Conservation (phyloP, 306 rosid genomes). For the Fragaria ananassa region DNA sequence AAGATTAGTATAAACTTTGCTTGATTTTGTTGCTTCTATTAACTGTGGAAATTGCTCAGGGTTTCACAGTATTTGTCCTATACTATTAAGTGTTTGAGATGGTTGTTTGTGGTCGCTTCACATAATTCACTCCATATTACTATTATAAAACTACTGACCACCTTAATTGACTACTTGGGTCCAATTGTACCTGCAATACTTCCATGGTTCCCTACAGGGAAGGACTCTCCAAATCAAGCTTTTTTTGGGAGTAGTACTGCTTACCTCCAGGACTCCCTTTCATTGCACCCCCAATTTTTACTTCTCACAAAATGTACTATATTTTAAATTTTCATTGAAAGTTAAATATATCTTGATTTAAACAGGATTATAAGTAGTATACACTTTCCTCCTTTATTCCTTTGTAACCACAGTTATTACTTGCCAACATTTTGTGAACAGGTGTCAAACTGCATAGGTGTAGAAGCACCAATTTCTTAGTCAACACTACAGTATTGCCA, state of each 20-base stretch:
- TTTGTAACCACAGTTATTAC: neutral
- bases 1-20: neutral
- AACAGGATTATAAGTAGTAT: no score
- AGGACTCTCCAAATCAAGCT: neutral
- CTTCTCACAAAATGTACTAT: neutral
- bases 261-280: neutral
- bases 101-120: neutral
- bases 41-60: neutral
- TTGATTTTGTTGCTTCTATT: neutral
- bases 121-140: neutral
- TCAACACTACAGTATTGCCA: neutral
- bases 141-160: neutral
- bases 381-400: neutral
- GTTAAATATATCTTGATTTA: neutral
- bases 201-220: neutral
- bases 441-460: neutral
- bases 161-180: neutral
- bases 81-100: neutral
- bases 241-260: neutral
- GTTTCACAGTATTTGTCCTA: neutral
- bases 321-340: neutral
- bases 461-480: neutral
- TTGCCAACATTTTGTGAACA: neutral
- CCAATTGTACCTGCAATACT: neutral
- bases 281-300: neutral